A percentile compares a stretch with the other conserved stretches of the same genome.
These are phyloP conservation scores for Microglena sp. DNA, from an alignment of 139 green algal species.

Conservation along the genomic window DNA sequence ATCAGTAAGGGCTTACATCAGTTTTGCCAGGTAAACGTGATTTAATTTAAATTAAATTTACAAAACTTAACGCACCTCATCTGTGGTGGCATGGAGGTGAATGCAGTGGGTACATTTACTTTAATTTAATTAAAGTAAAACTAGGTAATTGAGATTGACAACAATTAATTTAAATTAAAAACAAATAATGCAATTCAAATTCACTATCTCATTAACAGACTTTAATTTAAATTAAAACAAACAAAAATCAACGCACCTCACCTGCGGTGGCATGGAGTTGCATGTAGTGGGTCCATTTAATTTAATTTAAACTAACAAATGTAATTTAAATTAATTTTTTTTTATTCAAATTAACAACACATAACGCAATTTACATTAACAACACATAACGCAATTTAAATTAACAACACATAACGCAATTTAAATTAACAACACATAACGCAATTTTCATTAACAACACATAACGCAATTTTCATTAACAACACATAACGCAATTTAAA, in stretches of 20 bases:
- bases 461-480: too few species aligned
- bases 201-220: not conserved
- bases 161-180: not conserved
- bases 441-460: too few species aligned
- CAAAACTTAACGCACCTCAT: not conserved
- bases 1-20: not conserved
- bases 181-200: not conserved
- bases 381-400: not conserved
- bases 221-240: not conserved
- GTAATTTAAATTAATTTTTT: not conserved
- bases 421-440: not conserved
- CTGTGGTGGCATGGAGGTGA: constrained; percentile 8
- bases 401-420: not conserved
- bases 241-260: constrained; percentile 14
- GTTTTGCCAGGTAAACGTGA: not conserved
- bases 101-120: not conserved
- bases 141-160: not conserved
- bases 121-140: not conserved
- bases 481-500: too few species aligned
- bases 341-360: not conserved
- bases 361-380: not conserved
- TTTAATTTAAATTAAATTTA: not conserved
- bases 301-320: not conserved
- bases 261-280: constrained; percentile 83
- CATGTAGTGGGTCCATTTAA: not conserved